Conservation (phyloP, 495 filamentous ascomycete species). For the Cetradonia linearis region DNA sequence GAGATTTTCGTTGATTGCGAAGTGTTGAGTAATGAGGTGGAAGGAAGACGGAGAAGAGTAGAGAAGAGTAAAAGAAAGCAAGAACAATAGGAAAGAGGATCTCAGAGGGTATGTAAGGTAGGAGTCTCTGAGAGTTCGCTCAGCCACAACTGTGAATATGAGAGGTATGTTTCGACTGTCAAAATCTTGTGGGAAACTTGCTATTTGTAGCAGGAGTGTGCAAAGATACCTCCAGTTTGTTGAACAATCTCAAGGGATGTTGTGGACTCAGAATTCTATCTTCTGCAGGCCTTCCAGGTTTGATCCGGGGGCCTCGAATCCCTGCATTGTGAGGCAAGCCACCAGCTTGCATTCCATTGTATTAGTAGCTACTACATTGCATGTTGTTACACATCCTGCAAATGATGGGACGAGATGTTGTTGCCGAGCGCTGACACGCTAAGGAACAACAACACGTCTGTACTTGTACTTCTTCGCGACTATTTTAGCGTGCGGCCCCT, state of each 20-base stretch:
- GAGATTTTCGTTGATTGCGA: neutral
- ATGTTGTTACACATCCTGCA: neutral
- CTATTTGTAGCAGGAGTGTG: too few species aligned
- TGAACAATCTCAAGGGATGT: neutral
- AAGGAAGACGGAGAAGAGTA: neutral
- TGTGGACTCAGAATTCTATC: too few species aligned
- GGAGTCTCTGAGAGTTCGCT: neutral
- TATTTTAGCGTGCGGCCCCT: constrained; percentile 9
- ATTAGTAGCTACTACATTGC: neutral
- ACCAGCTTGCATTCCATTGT: neutral
- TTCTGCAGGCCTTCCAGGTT: neutral
- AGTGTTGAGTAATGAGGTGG: neutral
- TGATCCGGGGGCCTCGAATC: neutral
- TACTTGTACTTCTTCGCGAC: neutral
- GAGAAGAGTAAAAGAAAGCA: too few species aligned
- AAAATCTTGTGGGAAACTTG: too few species aligned
- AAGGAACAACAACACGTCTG: neutral
- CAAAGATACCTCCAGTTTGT: too few species aligned
- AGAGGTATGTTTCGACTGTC: neutral
- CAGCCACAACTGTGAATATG: neutral
- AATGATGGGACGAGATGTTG: neutral
- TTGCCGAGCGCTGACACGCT: neutral
- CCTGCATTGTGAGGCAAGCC: neutral
- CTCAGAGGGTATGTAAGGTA: neutral
- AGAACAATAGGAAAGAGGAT: too few species aligned